Conservation (phyloP, 129 eudicot species). For the Sambucus nigra region DNA sequence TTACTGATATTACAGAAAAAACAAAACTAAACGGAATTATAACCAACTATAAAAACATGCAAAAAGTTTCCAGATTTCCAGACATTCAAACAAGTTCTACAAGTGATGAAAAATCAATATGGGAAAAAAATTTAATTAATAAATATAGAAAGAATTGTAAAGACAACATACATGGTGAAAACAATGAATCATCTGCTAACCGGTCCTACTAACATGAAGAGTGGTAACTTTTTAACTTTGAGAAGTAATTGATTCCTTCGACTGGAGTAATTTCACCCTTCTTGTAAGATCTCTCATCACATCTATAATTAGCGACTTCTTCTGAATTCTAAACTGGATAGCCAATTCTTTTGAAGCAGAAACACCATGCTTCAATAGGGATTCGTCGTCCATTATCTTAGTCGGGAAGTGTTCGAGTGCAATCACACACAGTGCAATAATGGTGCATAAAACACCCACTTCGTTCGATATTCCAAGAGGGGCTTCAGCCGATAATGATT, state of each 20-base stretch:
- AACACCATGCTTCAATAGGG: constrained; percentile 34
- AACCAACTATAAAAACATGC: no score
- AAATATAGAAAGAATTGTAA: no score
- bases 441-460: constrained; percentile 54
- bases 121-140: not conserved
- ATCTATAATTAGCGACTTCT: constrained; percentile 65
- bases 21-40: not conserved
- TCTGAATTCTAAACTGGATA: constrained; percentile 67
- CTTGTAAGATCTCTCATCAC: constrained; percentile 69
- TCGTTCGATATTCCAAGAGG: constrained; percentile 73
- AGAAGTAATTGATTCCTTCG: constrained; percentile 45
- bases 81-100: not conserved
- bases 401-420: constrained; percentile 78
- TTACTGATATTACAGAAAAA: not conserved
- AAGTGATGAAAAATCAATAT: not conserved
- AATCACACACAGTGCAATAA: constrained; percentile 67
- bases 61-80: no score
- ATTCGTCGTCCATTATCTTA: constrained; percentile 83
- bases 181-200: constrained; percentile 4
- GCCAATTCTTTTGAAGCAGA: constrained; percentile 51
- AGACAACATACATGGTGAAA: constrained; percentile 1
- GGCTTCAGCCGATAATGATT: constrained; percentile 54
- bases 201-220: constrained; percentile 3
- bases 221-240: constrained; percentile 20
- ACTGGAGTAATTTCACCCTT: constrained; percentile 46